Percentiles rank a stretch among this genome's conserved stretches.
Evolutionary conservation across 345 rosid genomes (phyloP).

Genomic region (Mercurialis annua): DNA sequence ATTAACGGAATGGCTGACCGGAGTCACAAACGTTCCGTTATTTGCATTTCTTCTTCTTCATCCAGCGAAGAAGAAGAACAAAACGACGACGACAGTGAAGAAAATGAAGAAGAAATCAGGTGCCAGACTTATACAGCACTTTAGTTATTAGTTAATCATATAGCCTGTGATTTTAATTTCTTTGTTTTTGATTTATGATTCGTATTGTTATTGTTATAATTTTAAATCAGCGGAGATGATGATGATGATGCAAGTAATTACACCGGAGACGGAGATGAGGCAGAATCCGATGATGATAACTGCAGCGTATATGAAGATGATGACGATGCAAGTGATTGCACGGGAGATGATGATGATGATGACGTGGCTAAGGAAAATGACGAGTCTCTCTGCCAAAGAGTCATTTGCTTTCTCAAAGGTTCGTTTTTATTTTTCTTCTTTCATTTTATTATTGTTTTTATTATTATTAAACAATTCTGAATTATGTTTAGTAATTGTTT

Average conservation of each 20-base stretch:
- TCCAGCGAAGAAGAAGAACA: constrained; percentile 26
- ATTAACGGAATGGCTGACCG: constrained; percentile 27
- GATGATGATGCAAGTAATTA: too few species aligned
- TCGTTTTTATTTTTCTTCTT: constrained; percentile 19
- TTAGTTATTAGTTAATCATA: not conserved
- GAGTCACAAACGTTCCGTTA: constrained; percentile 13
- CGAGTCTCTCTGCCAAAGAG: constrained; percentile 39
- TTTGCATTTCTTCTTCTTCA: constrained; percentile 26
- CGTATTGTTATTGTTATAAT: too few species aligned
- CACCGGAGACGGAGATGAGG: too few species aligned
- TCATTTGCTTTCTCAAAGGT: constrained; percentile 46
- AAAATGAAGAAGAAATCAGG: constrained; percentile 30
- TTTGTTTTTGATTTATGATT: not conserved
- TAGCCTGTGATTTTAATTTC: too few species aligned
- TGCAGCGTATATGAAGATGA: too few species aligned
- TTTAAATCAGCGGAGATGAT: constrained; percentile 20
- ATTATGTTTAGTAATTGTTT: not conserved
- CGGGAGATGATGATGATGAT: constrained; percentile 3
- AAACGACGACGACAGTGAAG: not conserved
- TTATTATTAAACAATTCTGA: too few species aligned
- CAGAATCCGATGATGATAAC: too few species aligned
- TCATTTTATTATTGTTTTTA: not conserved
- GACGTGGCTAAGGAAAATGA: constrained; percentile 25
- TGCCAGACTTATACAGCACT: not conserved
- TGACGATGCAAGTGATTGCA: constrained; percentile 13